Evolutionary conservation across 352 stramenopile genomes (phyloP).

Genomic region (Phytopythium aichiense): DNA sequence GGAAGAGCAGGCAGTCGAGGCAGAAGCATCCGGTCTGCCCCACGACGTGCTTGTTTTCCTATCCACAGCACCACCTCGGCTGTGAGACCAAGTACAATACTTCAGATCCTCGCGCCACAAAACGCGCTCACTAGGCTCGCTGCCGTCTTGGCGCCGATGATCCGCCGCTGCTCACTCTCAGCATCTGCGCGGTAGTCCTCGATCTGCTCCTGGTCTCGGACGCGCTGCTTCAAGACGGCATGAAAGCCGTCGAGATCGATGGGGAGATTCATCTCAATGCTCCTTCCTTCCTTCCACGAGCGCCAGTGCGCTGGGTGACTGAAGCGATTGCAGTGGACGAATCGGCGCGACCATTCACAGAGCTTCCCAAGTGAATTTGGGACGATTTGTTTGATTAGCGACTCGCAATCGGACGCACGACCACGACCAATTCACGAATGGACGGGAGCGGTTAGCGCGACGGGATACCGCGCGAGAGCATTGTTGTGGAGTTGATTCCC

Average conservation of each 20-base stretch:
- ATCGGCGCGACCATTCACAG: conserved; percentile 16
- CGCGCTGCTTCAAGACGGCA: conserved; percentile 39
- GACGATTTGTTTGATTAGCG: background rate
- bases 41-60: conserved; percentile 45
- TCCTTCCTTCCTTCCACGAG: background rate
- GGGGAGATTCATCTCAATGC: conserved; percentile 33
- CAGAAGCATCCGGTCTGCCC: conserved; percentile 78
- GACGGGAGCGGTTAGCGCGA: conserved; percentile 45
- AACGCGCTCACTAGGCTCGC: background rate
- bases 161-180: conserved; percentile 1
- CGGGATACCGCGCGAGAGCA: conserved; percentile 34
- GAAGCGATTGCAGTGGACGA: conserved; percentile 7
- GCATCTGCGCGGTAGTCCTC: conserved; percentile 23
- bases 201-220: conserved; percentile 53
- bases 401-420: background rate
- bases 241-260: conserved; percentile 43
- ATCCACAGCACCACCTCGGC: background rate
- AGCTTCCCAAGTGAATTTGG: background rate
- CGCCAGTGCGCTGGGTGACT: conserved; percentile 3
- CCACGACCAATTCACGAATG: conserved; percentile 10
- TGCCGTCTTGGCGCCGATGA: conserved; percentile 4
- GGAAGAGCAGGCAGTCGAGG: conserved; percentile 59
- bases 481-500: conserved; percentile 55
- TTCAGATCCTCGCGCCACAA: background rate
- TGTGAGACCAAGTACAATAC: background rate